Evolutionary conservation across 2,329 filamentous ascomycete species (phyloP).

Genomic region (Verticillium dahliae): DNA sequence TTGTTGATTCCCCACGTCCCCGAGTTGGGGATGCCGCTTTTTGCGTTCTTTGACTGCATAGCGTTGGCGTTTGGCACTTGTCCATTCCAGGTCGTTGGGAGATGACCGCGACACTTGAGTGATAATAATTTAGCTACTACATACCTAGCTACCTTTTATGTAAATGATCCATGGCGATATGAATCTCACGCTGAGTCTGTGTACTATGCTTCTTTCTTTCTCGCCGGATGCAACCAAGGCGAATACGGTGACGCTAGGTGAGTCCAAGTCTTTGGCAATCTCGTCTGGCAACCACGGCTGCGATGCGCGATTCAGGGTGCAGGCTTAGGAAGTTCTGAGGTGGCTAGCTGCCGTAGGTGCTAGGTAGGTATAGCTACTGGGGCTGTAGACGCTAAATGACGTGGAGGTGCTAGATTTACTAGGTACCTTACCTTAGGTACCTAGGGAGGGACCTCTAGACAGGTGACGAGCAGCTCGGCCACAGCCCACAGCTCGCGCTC

Average conservation of each 20-base stretch:
- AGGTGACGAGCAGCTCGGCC: no score
- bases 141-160: neutral
- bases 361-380: no score
- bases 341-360: no score
- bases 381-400: no score
- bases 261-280: neutral
- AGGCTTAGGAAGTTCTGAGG: no score
- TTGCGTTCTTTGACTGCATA: conserved; percentile 12
- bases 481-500: no score
- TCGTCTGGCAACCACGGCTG: neutral
- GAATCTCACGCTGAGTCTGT: neutral
- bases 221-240: neutral
- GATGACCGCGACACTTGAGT: neutral
- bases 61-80: conserved; percentile 13
- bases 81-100: neutral
- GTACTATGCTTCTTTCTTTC: neutral
- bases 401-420: no score
- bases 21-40: neutral
- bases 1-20: neutral
- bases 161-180: neutral
- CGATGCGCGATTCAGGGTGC: neutral
- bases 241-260: neutral
- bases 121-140: neutral
- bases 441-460: no score
- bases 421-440: no score